Conservation (phyloP, 768 basidiomycete genomes). For the Termitomyces sp. region DNA sequence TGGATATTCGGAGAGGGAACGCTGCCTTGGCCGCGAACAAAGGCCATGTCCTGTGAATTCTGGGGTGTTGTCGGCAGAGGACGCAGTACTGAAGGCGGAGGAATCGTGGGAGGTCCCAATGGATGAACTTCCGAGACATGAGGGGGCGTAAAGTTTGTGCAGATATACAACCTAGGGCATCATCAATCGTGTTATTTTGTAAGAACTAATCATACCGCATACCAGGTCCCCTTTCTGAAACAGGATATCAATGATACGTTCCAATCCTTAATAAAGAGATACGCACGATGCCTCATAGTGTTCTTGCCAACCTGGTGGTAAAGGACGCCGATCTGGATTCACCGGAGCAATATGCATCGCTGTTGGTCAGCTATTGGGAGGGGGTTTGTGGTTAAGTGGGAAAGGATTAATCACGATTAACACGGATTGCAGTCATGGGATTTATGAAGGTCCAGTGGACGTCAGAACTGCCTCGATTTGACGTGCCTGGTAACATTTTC, state of each 20-base stretch:
- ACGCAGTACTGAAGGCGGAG: not conserved
- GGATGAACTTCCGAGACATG: conserved; percentile 11
- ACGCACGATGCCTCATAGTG: conserved; percentile 16
- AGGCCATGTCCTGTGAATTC: not conserved
- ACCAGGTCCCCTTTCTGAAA: conserved; percentile 5
- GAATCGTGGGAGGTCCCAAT: conserved; percentile 5
- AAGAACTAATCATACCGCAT: not conserved
- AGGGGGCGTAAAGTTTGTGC: conserved; percentile 7
- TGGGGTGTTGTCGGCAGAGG: not conserved
- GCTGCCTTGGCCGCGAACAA: not conserved
- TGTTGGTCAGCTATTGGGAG: not conserved
- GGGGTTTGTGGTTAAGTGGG: not conserved
- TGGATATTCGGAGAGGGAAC: not conserved
- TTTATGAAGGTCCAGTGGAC: not conserved
- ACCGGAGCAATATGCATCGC: conserved; percentile 5
- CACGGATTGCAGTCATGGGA: not conserved
- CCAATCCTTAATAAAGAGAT: not conserved
- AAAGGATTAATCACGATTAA: not conserved
- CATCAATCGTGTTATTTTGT: not conserved
- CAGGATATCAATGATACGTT: not conserved
- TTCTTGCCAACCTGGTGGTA: conserved; percentile 16
- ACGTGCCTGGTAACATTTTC: not conserved
- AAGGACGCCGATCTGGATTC: conserved; percentile 14
- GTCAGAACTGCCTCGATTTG: not conserved
- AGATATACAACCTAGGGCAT: conserved; percentile 14